phyloP scores from a whole-genome alignment of 2,329 filamentous ascomycete species.

The Aspergillus oerlinghausenensis region DNA sequence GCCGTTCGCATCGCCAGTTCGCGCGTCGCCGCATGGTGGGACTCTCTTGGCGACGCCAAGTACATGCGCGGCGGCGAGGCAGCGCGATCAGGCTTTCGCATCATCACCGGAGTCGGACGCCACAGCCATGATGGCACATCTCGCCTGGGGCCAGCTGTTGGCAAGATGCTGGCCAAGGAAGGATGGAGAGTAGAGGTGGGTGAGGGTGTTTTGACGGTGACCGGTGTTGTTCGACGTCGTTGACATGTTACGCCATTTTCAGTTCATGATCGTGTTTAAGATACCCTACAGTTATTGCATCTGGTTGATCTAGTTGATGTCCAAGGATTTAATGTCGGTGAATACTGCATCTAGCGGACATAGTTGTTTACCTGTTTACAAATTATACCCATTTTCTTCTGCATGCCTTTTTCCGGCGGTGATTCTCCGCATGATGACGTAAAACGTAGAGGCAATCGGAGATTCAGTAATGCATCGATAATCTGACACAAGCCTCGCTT shows the following conservation, averaged over 20 bases:
- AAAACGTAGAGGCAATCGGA: conserved; percentile 13
- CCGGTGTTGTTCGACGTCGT: conserved; percentile 46
- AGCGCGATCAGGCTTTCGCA: conserved; percentile 57
- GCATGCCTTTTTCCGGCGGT: not conserved
- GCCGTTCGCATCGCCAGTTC: conserved; percentile 72
- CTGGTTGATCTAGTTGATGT: not conserved
- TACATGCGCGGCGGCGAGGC: conserved; percentile 41
- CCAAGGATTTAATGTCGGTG: not conserved
- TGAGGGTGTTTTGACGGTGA: conserved; percentile 66
- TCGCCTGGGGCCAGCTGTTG: conserved; percentile 74
- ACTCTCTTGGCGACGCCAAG: conserved; percentile 61
- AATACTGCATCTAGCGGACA: not conserved
- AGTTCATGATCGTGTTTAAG: conserved; percentile 6
- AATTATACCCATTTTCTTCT: not conserved
- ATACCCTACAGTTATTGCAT: conserved; percentile 12
- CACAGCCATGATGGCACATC: conserved; percentile 75
- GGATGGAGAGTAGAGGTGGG: conserved; percentile 78
- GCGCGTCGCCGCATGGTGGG: conserved; percentile 71
- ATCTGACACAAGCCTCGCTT: not conserved
- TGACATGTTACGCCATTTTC: conserved; percentile 10
- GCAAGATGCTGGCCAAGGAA: conserved; percentile 65
- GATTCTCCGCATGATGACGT: conserved; percentile 29
- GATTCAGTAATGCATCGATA: not conserved
- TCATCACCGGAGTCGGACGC: conserved; percentile 75
- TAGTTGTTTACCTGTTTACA: not conserved